phyloP scores from a whole-genome alignment of 345 rosid species.

The Ricinus communis region DNA sequence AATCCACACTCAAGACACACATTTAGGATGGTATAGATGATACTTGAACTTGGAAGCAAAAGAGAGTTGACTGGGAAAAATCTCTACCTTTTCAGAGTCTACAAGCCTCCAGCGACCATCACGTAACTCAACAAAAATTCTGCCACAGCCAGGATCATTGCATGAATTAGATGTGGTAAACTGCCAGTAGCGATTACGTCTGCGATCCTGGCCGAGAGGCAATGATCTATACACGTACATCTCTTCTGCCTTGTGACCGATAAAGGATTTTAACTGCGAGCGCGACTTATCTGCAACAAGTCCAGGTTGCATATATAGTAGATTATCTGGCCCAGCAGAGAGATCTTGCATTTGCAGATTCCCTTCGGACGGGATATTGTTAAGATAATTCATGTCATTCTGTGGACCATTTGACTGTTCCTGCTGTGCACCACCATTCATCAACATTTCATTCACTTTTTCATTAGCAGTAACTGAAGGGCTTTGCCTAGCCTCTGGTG shows the following conservation, averaged over 20 bases:
- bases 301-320: slow-evolving; percentile 57
- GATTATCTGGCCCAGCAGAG: slow-evolving; percentile 47
- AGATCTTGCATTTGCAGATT: slow-evolving; percentile 59
- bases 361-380: slow-evolving; percentile 39
- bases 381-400: slow-evolving; percentile 34
- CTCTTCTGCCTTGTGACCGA: slow-evolving; percentile 85
- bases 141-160: slow-evolving; percentile 84
- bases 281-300: slow-evolving; percentile 65
- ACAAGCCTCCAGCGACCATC: slow-evolving; percentile 81
- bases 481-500: slow-evolving; percentile 49
- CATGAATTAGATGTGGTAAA: slow-evolving; percentile 66
- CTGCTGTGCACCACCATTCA: slow-evolving; percentile 39
- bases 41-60: not conserved
- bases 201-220: slow-evolving; percentile 89
- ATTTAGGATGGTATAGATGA: not conserved
- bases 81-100: slow-evolving; percentile 68
- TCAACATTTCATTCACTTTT: slow-evolving; percentile 27
- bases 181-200: slow-evolving; percentile 88
- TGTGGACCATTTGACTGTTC: slow-evolving; percentile 41
- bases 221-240: slow-evolving; percentile 68
- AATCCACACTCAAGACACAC: not conserved
- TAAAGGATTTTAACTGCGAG: slow-evolving; percentile 64
- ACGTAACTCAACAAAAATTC: slow-evolving; percentile 74
- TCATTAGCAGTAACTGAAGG: slow-evolving; percentile 37
- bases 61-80: not conserved